Evolutionary conservation across 2,329 filamentous ascomycete species (phyloP), one percentile per base, ranked within the genome.

Genomic region (Stagonosporopsis rhizophila): DNA sequence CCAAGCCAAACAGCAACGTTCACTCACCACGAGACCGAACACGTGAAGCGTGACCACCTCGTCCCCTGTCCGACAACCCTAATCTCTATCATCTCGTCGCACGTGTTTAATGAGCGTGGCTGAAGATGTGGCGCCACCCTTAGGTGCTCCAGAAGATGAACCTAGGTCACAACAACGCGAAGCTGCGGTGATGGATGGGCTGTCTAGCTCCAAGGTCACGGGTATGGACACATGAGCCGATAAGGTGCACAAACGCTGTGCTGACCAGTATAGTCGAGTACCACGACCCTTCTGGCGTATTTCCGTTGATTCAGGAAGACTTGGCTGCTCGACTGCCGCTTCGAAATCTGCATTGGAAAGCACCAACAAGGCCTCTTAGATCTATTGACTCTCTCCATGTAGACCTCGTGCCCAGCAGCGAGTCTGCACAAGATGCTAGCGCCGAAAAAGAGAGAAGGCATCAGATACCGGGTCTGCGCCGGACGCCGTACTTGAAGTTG

Each of bases 291-390:
- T 90, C 91, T 73, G 89, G 90, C 69, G 85, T 98, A 61, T 98
- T 94, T 78, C 87, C 91, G 56, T 84, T 94, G 48, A 81, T 98
- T 39, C 88, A 89, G 11, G 87, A 91, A 2, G 87, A 93, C 55
- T 82, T 99, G 55, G 82, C 90, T 37, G 83, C 89, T 38, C 89
- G 91, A 51, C 83, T 98, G 0, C 95, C 95, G 30, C 83, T 99
- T 34, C 89, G 88, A 62, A 96, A 98, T 70, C 86, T 99, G 41
- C 92, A 98, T 72, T 99, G 95, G 95, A 96, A 98, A 76, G 96
- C 95, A 14, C 91, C 96, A 59, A 89, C 89, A 25, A 89, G 95
- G 0, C 95, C 95, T 2, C 80, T 98, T 32, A 89, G 95, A 64
- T 97, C 95, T 14, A 99, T 99, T 74, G 89, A 92, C 70, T 93